Evolutionary conservation across 345 rosid species (phyloP).

Genomic region (Leavenworthia alabamica): DNA sequence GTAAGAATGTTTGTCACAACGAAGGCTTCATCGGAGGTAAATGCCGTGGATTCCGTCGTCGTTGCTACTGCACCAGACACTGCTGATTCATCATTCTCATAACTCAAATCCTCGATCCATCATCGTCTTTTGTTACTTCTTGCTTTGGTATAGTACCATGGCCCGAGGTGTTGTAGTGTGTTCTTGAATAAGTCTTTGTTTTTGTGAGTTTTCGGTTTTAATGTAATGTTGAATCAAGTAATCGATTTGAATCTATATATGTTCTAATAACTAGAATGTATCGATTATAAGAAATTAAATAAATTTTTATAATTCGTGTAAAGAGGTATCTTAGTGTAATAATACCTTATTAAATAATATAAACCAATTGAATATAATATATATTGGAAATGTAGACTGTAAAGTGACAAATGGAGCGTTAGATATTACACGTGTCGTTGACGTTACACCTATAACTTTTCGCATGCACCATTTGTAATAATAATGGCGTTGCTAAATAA

Average conservation of each 20-base stretch:
- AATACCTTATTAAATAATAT: neutral
- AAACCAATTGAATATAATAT: neutral
- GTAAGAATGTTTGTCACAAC: slow-evolving; percentile 37
- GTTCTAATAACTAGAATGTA: neutral
- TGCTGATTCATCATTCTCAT: slow-evolving; percentile 29
- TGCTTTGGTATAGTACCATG: slow-evolving; percentile 14
- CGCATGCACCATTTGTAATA: neutral
- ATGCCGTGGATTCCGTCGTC: slow-evolving; percentile 45
- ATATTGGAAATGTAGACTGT: neutral
- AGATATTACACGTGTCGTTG: slow-evolving; percentile 3
- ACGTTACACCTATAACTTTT: neutral
- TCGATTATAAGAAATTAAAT: neutral
- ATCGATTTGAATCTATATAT: neutral
- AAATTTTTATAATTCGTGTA: neutral
- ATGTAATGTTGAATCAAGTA: slow-evolving; percentile 10
- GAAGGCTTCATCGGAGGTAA: slow-evolving; percentile 42
- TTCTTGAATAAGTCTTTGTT: slow-evolving; percentile 17
- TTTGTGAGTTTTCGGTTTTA: slow-evolving; percentile 6
- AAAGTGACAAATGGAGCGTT: neutral
- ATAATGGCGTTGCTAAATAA: neutral
- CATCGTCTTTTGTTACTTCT: neutral
- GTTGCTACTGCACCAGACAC: slow-evolving; percentile 42
- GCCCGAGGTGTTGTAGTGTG: neutral
- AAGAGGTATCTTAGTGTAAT: neutral
- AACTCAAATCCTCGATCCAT: neutral